Conservation (phyloP, 2,329 filamentous ascomycete genomes). For the Chaetoscypha palmicola region DNA sequence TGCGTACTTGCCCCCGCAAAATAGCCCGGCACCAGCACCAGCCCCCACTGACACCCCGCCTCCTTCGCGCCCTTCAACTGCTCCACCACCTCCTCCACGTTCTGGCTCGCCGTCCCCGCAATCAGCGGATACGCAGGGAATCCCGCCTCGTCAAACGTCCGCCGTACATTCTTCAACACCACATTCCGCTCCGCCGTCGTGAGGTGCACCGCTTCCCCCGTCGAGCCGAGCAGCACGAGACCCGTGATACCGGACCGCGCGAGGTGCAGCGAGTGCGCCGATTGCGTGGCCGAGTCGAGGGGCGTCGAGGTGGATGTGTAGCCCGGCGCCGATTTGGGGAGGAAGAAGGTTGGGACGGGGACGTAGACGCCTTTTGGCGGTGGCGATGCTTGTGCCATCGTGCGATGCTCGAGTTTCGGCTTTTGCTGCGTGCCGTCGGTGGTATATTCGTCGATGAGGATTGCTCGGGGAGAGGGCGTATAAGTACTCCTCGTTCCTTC, state of each 20-base stretch:
- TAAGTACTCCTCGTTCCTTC: too few species aligned
- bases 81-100: conserved; percentile 48
- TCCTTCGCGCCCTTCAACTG: conserved; percentile 43
- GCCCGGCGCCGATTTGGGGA: conserved; percentile 23
- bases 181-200: conserved; percentile 48
- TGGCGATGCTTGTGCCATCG: too few species aligned
- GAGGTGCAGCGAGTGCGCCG: conserved; percentile 51
- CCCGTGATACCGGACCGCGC: conserved; percentile 52
- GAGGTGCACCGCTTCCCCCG: conserved; percentile 57
- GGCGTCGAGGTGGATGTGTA: conserved; percentile 23
- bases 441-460: too few species aligned
- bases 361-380: conserved; percentile 35
- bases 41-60: conserved; percentile 54
- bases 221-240: conserved; percentile 55
- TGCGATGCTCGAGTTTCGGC: too few species aligned
- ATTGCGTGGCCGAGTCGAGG: conserved; percentile 52
- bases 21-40: conserved; percentile 59
- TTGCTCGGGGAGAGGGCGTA: too few species aligned
- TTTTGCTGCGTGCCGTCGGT: too few species aligned
- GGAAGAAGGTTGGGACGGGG: conserved; percentile 57
- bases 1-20: conserved; percentile 53
- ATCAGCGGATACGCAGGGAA: conserved; percentile 54
- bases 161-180: conserved; percentile 46
- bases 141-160: conserved; percentile 46
- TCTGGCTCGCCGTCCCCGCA: conserved; percentile 50